Conservation (phyloP, 208 protist genomes). For the Plasmodiophora brassicae region DNA sequence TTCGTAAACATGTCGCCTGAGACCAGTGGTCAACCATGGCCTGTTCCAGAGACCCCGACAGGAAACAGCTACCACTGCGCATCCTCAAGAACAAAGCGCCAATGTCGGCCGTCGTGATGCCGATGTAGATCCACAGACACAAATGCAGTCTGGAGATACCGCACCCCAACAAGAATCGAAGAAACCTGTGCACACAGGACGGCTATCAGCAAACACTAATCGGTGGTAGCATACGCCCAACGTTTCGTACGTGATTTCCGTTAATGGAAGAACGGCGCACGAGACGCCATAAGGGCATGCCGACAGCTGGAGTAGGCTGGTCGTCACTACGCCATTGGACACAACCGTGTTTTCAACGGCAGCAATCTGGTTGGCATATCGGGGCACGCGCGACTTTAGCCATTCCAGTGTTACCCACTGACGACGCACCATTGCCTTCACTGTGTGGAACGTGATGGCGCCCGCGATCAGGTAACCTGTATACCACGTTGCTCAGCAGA, state of each 20-base stretch:
- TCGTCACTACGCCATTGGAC: not conserved
- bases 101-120: not conserved
- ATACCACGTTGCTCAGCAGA: not conserved
- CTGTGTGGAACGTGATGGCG: not conserved
- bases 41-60: no score
- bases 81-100: not conserved
- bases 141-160: not conserved
- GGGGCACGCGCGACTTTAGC: not conserved
- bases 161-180: not conserved
- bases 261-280: not conserved
- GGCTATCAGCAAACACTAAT: not conserved
- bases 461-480: not conserved
- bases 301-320: not conserved
- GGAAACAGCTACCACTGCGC: no score
- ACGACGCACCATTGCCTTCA: not conserved
- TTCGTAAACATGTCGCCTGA: no score
- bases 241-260: not conserved
- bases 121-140: not conserved
- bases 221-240: not conserved
- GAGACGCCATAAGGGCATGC: constrained; percentile 8
- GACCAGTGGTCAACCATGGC: no score
- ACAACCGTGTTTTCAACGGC: not conserved
- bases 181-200: no score
- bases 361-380: not conserved
- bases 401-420: not conserved